A percentile compares a stretch with the other conserved stretches of the same genome.
Conservation (phyloP, 2,329 filamentous ascomycete genomes). For the Aspergillus ibericus region DNA sequence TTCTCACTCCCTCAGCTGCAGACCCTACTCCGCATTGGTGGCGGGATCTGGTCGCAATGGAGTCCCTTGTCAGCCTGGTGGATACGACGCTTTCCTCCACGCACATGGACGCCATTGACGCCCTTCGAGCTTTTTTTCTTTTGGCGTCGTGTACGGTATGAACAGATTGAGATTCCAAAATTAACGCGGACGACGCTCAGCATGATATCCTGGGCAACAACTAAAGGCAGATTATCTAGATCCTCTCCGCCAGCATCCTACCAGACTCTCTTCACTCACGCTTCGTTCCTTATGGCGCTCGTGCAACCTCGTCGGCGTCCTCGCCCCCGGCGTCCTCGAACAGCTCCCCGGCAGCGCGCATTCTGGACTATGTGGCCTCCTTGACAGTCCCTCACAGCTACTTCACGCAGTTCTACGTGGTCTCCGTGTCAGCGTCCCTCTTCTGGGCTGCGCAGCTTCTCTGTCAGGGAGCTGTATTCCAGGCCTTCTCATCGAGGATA, state of each 20-base stretch:
- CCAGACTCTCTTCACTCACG: conserved; percentile 54
- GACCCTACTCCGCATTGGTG: not conserved
- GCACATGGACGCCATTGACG: conserved; percentile 35
- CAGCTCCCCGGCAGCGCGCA: conserved; percentile 13
- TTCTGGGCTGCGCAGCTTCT: conserved; percentile 73
- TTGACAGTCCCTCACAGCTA: conserved; percentile 78
- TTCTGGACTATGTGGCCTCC: conserved; percentile 54
- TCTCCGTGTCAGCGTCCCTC: conserved; percentile 66
- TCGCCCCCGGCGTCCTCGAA: conserved; percentile 12
- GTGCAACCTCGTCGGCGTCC: conserved; percentile 37
- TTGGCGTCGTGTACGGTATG: conserved; percentile 41
- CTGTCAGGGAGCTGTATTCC: conserved; percentile 55
- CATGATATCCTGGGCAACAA: conserved; percentile 17
- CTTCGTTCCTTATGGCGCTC: conserved; percentile 62
- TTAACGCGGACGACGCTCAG: not conserved
- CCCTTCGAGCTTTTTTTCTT: conserved; percentile 40
- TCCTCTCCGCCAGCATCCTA: conserved; percentile 51
- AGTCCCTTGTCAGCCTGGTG: conserved; percentile 10
- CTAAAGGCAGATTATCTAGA: conserved; percentile 30
- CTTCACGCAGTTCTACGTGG: conserved; percentile 84
- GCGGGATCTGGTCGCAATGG: conserved; percentile 13
- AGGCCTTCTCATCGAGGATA: conserved; percentile 47
- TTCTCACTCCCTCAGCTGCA: not conserved
- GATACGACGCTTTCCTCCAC: conserved; percentile 16
- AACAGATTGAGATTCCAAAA: conserved; percentile 6